A percentile compares a stretch with the other conserved stretches of the same genome.
These are phyloP conservation scores for Sporothrix protearum DNA, from an alignment of 2,329 filamentous ascomycete genomes.

Conservation along the genomic window DNA sequence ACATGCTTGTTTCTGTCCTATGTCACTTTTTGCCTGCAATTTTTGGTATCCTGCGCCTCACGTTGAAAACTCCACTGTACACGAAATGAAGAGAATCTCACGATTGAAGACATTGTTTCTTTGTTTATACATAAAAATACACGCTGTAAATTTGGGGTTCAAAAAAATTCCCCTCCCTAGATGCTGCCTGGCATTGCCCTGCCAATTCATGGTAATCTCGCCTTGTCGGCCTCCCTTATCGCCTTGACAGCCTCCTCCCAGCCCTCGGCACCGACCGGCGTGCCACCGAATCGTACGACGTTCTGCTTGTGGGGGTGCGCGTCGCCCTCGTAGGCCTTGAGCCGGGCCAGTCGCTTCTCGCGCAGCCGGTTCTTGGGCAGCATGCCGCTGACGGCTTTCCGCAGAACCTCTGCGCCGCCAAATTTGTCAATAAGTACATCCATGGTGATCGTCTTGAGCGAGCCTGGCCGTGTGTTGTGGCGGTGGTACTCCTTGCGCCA, in stretches of 20 bases:
- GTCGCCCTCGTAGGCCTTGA: slow-evolving; percentile 95
- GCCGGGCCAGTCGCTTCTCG: slow-evolving; percentile 77
- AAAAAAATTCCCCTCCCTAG: neutral
- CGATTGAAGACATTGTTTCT: neutral
- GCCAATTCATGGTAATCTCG: slow-evolving; percentile 45
- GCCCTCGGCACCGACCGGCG: slow-evolving; percentile 50
- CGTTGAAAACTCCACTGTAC: neutral
- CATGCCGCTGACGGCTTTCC: slow-evolving; percentile 94
- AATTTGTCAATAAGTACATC: slow-evolving; percentile 91
- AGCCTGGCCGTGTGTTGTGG: slow-evolving; percentile 86
- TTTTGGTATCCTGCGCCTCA: neutral
- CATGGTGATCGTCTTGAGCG: slow-evolving; percentile 85
- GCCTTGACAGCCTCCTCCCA: slow-evolving; percentile 50
- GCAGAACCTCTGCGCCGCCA: slow-evolving; percentile 85
- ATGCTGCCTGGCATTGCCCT: neutral
- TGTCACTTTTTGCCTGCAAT: neutral
- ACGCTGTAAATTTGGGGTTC: slow-evolving; percentile 3
- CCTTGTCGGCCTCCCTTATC: slow-evolving; percentile 37
- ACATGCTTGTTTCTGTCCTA: neutral
- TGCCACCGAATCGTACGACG: slow-evolving; percentile 67
- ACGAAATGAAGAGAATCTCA: neutral
- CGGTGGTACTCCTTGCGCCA: slow-evolving; percentile 94
- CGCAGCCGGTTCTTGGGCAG: slow-evolving; percentile 92
- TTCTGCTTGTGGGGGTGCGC: slow-evolving; percentile 91
- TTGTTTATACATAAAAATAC: slow-evolving; percentile 16